Percentiles rank a stretch among this genome's conserved stretches.
phyloP scores from a whole-genome alignment of 208 protist genomes.

The Acanthamoeba castellanii region DNA sequence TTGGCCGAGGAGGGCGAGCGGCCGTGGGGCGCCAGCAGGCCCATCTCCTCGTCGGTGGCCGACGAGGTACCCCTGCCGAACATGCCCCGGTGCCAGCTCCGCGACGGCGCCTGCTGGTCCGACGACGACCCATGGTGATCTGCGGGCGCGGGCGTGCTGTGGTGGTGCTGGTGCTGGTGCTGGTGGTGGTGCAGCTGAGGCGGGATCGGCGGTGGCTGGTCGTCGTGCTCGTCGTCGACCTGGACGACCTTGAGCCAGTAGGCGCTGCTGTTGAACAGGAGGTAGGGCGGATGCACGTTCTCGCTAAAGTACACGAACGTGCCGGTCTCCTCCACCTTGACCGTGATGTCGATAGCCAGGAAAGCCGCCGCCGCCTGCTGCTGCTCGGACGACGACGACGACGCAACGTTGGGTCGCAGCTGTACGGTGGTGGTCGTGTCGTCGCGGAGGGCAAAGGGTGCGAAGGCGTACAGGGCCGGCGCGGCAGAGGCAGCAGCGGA shows the following conservation, averaged over 20 bases:
- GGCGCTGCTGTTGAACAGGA: conserved; percentile 31
- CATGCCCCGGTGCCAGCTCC: too few species aligned
- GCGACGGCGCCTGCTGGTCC: too few species aligned
- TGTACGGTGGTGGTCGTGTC: conserved; percentile 25
- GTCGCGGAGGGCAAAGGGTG: conserved; percentile 33
- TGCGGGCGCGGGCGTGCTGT: too few species aligned
- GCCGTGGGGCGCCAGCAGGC: too few species aligned
- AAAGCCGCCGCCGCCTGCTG: not conserved
- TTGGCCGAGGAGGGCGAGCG: too few species aligned
- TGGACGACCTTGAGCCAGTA: conserved; percentile 55
- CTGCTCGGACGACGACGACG: not conserved
- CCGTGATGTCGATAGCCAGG: conserved; percentile 11
- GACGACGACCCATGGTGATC: too few species aligned
- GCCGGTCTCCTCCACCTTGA: conserved; percentile 23
- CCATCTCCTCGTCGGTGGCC: too few species aligned
- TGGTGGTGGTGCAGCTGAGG: not conserved
- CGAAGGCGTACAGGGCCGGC: conserved; percentile 6
- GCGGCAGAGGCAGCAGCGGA: not conserved
- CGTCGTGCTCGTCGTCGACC: too few species aligned
- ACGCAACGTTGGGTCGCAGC: not conserved
- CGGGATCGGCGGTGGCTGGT: too few species aligned
- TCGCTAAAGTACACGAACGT: conserved; percentile 69
- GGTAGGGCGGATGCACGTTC: conserved; percentile 59
- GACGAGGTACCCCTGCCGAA: too few species aligned
- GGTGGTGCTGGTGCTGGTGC: too few species aligned